Evolutionary conservation across 352 stramenopile species (phyloP).

Genomic region (Phytopythium helicoides): DNA sequence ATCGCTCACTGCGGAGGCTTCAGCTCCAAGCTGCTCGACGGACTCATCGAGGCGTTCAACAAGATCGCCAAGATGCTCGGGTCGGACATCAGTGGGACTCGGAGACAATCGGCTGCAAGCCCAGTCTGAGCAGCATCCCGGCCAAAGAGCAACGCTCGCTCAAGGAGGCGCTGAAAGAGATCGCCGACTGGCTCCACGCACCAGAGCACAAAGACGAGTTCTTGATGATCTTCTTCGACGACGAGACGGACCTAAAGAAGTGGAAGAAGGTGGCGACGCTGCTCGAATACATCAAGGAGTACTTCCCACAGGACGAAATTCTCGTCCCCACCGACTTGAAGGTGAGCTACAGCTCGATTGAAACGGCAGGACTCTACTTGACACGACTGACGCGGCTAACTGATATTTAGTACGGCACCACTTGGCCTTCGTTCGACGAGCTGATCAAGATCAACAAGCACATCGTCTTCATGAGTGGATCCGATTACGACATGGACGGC

Average conservation of each 20-base stretch:
- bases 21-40: conserved; percentile 49
- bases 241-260: conserved; percentile 63
- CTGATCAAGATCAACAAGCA: conserved; percentile 60
- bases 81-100: conserved; percentile 68
- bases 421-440: conserved; percentile 68
- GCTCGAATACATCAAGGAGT: conserved; percentile 57
- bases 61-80: conserved; percentile 49
- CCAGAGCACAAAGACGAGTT: conserved; percentile 64
- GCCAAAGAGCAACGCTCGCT: conserved; percentile 48
- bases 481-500: conserved; percentile 59
- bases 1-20: conserved; percentile 73
- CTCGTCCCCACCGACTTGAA: conserved; percentile 59
- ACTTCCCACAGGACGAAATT: conserved; percentile 65
- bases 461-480: conserved; percentile 76
- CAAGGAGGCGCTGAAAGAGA: conserved; percentile 41
- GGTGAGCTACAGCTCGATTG: conserved; percentile 15
- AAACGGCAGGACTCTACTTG: conserved; percentile 3
- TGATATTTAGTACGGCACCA: conserved; percentile 29
- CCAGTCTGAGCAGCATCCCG: conserved; percentile 67
- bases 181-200: conserved; percentile 54
- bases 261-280: conserved; percentile 80
- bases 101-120: conserved; percentile 66
- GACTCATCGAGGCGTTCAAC: conserved; percentile 68
- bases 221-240: conserved; percentile 84
- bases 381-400: conserved; percentile 2